These are phyloP conservation scores for Aspergillus latus DNA, from an alignment of 2,329 filamentous ascomycete genomes.

Conservation along the genomic window DNA sequence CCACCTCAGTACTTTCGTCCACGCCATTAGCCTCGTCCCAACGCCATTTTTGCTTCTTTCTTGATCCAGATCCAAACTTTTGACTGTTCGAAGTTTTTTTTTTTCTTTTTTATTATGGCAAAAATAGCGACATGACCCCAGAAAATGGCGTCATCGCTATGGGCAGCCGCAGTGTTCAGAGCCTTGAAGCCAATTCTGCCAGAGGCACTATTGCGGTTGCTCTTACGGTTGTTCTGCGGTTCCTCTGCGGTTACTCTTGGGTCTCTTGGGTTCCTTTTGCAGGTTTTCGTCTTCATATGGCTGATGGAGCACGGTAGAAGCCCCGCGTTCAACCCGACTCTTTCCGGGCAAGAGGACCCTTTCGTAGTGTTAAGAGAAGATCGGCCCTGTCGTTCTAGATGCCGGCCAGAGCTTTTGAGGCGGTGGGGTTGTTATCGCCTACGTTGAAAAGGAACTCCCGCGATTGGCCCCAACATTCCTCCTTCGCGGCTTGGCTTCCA, in stretches of 20 bases:
- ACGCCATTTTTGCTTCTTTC: neutral
- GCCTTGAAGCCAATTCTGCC: too few relatives aligned
- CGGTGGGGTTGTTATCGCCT: neutral
- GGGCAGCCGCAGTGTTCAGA: too few relatives aligned
- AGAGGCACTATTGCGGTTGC: too few relatives aligned
- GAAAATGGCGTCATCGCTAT: neutral
- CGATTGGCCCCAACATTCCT: neutral
- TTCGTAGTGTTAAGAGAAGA: too few relatives aligned
- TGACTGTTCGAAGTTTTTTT: neutral
- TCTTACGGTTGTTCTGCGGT: too few relatives aligned
- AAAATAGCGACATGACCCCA: neutral
- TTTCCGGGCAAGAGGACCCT: too few relatives aligned
- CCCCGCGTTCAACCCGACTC: too few relatives aligned
- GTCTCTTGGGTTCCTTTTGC: neutral
- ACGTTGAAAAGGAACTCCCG: neutral
- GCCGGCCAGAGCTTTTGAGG: too few relatives aligned
- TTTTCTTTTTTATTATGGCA: too few relatives aligned
- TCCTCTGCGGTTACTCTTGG: too few relatives aligned
- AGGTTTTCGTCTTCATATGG: neutral
- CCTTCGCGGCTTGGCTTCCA: neutral
- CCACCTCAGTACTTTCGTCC: neutral
- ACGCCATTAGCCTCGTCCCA: neutral
- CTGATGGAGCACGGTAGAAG: too few relatives aligned
- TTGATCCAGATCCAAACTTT: neutral
- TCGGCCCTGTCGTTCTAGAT: too few relatives aligned